Conservation (phyloP, 345 rosid genomes). For the Pseudoturritis turrita region DNA sequence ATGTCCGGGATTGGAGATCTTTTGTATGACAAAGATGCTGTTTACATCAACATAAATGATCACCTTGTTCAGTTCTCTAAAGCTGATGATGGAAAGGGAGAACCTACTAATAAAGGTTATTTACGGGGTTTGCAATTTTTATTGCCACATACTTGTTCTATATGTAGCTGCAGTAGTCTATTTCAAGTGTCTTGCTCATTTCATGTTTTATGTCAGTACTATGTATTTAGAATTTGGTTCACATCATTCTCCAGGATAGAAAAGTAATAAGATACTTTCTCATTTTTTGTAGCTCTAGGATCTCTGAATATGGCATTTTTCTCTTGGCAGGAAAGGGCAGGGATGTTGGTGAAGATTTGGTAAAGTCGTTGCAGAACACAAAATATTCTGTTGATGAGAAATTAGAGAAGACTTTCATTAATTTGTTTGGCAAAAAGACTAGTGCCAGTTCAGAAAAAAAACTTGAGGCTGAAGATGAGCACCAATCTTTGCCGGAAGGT, state of each 20-base stretch:
- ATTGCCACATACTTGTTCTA: not conserved
- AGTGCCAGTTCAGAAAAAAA: slow-evolving; percentile 32
- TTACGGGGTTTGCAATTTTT: slow-evolving; percentile 5
- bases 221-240: not conserved
- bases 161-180: not conserved
- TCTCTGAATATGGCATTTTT: slow-evolving; percentile 6
- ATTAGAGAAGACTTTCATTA: slow-evolving; percentile 69
- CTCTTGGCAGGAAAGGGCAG: slow-evolving; percentile 53
- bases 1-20: slow-evolving; percentile 98
- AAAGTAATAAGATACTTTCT: not conserved
- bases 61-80: slow-evolving; percentile 88
- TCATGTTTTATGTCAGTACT: not conserved
- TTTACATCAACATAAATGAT: slow-evolving; percentile 87
- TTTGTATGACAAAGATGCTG: slow-evolving; percentile 94
- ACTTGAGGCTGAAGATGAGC: slow-evolving; percentile 29
- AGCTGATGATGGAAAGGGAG: slow-evolving; percentile 53
- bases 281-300: not conserved
- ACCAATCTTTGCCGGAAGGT: slow-evolving; percentile 22
- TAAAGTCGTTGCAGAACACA: slow-evolving; percentile 78
- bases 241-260: slow-evolving; percentile 4
- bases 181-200: not conserved
- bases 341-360: slow-evolving; percentile 81
- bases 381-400: slow-evolving; percentile 86
- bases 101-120: slow-evolving; percentile 55
- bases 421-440: slow-evolving; percentile 52